Percentiles rank a stretch among this genome's conserved stretches.
phyloP scores from a whole-genome alignment of 139 green algal genomes.

The Closterium sp. region DNA sequence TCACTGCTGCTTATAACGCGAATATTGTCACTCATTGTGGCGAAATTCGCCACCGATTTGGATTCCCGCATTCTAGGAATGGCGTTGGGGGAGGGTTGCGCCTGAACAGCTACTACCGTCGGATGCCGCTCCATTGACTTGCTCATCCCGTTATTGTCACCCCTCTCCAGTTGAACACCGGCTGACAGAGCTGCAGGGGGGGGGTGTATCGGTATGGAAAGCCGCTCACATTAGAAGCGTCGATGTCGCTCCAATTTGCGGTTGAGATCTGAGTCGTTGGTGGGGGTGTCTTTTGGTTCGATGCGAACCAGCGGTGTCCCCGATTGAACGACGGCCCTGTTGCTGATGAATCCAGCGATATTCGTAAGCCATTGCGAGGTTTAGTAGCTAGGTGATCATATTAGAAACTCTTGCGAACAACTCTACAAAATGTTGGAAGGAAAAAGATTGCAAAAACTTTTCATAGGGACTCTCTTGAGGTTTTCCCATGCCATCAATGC shows the following conservation, averaged over 20 bases:
- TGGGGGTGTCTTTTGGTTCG: background rate
- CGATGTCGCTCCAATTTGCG: background rate
- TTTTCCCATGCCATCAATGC: no score
- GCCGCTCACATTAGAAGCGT: background rate
- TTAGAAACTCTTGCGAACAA: background rate
- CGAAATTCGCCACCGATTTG: background rate
- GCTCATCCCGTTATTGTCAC: background rate
- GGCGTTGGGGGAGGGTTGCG: background rate
- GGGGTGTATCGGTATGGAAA: background rate
- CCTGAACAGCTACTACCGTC: background rate
- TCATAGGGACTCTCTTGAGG: no score
- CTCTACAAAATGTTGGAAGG: no score
- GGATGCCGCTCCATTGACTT: background rate
- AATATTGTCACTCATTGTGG: background rate
- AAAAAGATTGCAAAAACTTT: no score
- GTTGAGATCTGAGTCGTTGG: background rate
- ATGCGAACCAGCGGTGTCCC: background rate
- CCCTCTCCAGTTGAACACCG: background rate
- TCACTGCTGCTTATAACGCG: background rate
- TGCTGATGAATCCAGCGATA: background rate
- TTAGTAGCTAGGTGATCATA: background rate
- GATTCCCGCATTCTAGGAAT: background rate
- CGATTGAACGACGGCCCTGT: background rate
- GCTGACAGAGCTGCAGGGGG: background rate
- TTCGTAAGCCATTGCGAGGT: background rate